Evolutionary conservation across 257 asterid genomes (phyloP), one percentile per base, ranked within the genome.

Genomic region (Apocynum venetum): DNA sequence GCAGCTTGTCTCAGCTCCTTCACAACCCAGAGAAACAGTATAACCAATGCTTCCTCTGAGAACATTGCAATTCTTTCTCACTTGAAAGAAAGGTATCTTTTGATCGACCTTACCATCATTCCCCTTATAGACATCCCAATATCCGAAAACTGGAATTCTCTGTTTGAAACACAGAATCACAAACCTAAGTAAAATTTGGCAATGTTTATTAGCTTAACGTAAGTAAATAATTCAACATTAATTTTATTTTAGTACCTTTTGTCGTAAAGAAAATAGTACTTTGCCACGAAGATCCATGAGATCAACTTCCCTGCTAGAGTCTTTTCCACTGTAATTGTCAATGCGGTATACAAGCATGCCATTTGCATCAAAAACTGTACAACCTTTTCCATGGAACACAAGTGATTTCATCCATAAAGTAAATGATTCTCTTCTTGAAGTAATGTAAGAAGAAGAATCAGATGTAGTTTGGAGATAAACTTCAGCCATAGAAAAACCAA

Each of bases 351-450:
- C 82, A 51, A 90, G 80, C 1, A 77, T 53, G 2, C 97, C 93
- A 14, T 84, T 65, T 1, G 91, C 83, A 55, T 85, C 84, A 72
- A 71, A 92, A 70, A 89, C 92, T 0, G 92, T 81, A 82, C 93
- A 92, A 0, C 96, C 96, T 78, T 89, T 84, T 77, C 94, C 85
- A 31, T 88, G 84, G 76, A 84, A 78, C 53, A 92, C 87, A 4
- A 92, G 89, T 8, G 97, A 92, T 76, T 89, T 92, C 96, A 90
- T 85, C 97, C 91, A 90, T 68, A 92, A 55, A 0, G 96, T 92
- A 72, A 87, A 89, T 4, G 79, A 57, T 72, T 90, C 93, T 74
- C 85, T 83, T 46, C 75, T 61, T 13, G 90, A 77, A 2, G 87
- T 80, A n/a, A 78, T 13, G 36, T 78, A 82, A 31, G 78, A 48